Percentiles rank a stretch among this genome's conserved stretches.
Conservation (phyloP, 768 basidiomycete genomes). For the Tubosaeta brunneosetosa region DNA sequence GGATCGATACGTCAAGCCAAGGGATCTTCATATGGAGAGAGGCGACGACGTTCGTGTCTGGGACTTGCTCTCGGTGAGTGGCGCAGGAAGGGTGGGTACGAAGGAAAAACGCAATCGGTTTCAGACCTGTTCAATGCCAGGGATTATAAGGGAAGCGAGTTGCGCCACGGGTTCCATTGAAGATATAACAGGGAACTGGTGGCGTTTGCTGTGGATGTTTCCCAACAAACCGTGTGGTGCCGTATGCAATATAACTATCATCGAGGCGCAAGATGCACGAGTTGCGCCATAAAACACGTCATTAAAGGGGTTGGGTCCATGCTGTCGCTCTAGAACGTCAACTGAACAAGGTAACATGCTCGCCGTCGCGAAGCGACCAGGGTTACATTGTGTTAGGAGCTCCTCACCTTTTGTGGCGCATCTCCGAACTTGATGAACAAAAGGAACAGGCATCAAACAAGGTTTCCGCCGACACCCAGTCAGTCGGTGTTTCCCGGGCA, state of each 20-base stretch:
- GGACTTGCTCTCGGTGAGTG: too few species aligned
- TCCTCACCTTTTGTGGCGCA: not conserved
- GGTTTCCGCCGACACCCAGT: not conserved
- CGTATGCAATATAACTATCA: not conserved
- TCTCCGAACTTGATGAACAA: not conserved
- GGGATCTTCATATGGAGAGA: slow-evolving; percentile 4
- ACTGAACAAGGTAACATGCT: not conserved
- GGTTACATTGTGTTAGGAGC: not conserved
- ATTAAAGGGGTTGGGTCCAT: not conserved
- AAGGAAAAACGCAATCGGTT: too few species aligned
- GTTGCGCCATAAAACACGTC: not conserved
- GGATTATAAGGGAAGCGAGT: not conserved
- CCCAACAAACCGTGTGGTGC: not conserved
- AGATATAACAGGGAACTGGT: not conserved
- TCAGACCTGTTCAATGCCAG: not conserved
- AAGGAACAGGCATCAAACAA: too few species aligned
- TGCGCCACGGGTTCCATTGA: not conserved
- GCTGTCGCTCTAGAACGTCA: not conserved
- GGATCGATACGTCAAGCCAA: slow-evolving; percentile 17
- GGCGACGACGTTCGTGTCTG: not conserved
- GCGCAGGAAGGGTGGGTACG: not conserved
- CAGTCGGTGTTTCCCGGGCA: not conserved
- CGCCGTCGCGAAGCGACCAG: not conserved
- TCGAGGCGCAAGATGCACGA: not conserved
- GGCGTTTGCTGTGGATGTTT: not conserved